Conservation (phyloP, 805 yeast genomes). For the Priceomyces haplophilus region DNA sequence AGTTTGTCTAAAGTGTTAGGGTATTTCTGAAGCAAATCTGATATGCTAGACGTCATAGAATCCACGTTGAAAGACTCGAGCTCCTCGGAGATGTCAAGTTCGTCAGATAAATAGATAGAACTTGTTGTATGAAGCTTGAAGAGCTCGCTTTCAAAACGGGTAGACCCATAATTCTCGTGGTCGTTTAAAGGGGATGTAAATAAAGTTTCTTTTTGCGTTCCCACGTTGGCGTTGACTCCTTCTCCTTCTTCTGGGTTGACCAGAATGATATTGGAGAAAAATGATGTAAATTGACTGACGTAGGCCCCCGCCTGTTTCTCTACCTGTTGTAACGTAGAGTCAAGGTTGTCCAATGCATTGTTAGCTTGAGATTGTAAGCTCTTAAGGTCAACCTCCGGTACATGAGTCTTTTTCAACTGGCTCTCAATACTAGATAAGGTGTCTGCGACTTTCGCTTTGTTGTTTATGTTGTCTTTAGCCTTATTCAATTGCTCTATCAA, state of each 20-base stretch:
- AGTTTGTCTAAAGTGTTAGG: conserved; percentile 49
- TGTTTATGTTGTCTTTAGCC: conserved; percentile 23
- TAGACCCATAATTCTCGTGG: conserved; percentile 31
- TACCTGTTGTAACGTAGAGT: conserved; percentile 63
- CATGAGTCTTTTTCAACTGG: conserved; percentile 24
- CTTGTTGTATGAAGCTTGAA: conserved; percentile 37
- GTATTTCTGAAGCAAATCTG: conserved; percentile 45
- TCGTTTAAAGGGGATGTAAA: conserved; percentile 17
- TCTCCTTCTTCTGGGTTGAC: conserved; percentile 18
- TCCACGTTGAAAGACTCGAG: conserved; percentile 40
- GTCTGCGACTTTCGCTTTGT: conserved; percentile 19
- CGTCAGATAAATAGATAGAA: conserved; percentile 15
- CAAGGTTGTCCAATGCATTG: conserved; percentile 65
- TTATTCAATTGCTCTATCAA: conserved; percentile 26
- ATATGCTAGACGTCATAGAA: conserved; percentile 48
- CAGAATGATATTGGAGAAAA: conserved; percentile 41
- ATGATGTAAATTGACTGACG: conserved; percentile 55
- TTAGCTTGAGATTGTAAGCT: conserved; percentile 41
- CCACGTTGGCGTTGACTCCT: conserved; percentile 9
- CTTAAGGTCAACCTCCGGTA: conserved; percentile 20
- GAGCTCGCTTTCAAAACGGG: conserved; percentile 39
- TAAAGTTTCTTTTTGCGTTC: conserved; percentile 16
- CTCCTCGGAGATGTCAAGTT: conserved; percentile 14
- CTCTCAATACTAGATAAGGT: conserved; percentile 25
- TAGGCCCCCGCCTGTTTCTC: conserved; percentile 68